A percentile compares a stretch with the other conserved stretches of the same genome.
These are phyloP conservation scores for Alternaria solani DNA, from an alignment of 2,329 filamentous ascomycete genomes.

Conservation along the genomic window DNA sequence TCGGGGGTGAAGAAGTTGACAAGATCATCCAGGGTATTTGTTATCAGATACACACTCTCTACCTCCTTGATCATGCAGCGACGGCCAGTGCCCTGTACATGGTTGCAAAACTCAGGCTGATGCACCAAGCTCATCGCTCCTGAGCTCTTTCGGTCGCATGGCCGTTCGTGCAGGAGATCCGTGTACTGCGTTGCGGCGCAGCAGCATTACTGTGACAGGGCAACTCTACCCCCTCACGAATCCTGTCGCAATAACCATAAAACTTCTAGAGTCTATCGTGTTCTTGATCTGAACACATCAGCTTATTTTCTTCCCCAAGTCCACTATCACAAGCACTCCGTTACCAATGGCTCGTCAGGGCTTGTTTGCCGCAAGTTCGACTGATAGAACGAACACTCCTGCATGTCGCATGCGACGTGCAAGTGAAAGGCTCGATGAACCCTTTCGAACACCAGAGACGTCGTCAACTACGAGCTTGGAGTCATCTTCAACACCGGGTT, in stretches of 20 bases:
- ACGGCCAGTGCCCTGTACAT: neutral
- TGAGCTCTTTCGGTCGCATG: neutral
- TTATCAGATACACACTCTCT: neutral
- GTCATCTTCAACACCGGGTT: neutral
- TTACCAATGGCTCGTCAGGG: neutral
- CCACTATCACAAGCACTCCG: neutral
- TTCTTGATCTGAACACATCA: too few species aligned
- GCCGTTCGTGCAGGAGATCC: neutral
- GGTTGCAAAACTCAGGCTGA: neutral
- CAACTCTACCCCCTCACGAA: neutral
- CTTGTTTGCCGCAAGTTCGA: neutral
- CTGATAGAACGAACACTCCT: neutral
- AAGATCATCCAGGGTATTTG: too few species aligned
- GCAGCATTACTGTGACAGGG: neutral
- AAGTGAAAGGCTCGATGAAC: too few species aligned
- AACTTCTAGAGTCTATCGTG: too few species aligned
- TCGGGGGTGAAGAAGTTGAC: too few species aligned
- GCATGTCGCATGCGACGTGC: too few species aligned
- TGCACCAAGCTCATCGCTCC: neutral
- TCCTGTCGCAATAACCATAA: neutral
- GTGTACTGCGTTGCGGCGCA: neutral
- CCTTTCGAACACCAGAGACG: too few species aligned
- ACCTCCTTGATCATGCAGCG: neutral
- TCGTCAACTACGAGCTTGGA: neutral
- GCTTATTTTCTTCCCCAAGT: too few species aligned